A percentile compares a stretch with the other conserved stretches of the same genome.
Conservation (phyloP, 2,329 filamentous ascomycete genomes). For the Colletotrichum siamense region DNA sequence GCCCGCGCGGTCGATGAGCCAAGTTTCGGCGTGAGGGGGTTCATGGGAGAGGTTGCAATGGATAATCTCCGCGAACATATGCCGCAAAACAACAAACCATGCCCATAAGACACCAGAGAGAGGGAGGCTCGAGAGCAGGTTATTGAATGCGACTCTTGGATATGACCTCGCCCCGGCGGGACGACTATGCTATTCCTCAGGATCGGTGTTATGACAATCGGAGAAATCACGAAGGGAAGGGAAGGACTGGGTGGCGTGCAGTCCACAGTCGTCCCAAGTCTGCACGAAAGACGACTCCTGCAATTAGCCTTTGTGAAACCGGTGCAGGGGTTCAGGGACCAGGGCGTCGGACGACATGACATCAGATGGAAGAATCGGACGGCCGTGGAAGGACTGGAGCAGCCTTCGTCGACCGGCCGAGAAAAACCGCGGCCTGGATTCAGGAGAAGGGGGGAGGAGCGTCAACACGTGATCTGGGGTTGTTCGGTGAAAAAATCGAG, state of each 20-base stretch:
- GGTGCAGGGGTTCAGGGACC: conserved; percentile 2
- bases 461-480: conserved; percentile 2
- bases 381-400: neutral
- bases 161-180: neutral
- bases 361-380: conserved; percentile 10
- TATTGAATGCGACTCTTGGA: neutral
- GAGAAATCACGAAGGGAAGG: neutral
- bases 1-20: neutral
- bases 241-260: neutral
- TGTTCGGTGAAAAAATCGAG: neutral
- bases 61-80: neutral
- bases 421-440: neutral
- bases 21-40: neutral
- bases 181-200: neutral
- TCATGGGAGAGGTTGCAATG: neutral
- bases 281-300: conserved; percentile 13
- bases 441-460: neutral
- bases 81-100: neutral
- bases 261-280: conserved; percentile 15
- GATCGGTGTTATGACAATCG: neutral
- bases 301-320: conserved; percentile 19
- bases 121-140: neutral
- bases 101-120: neutral
- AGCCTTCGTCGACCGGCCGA: neutral
- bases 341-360: conserved; percentile 3